These are phyloP conservation scores for Adiantum capillusveneris DNA, from an alignment of 75 land plant genomes.

Conservation along the genomic window DNA sequence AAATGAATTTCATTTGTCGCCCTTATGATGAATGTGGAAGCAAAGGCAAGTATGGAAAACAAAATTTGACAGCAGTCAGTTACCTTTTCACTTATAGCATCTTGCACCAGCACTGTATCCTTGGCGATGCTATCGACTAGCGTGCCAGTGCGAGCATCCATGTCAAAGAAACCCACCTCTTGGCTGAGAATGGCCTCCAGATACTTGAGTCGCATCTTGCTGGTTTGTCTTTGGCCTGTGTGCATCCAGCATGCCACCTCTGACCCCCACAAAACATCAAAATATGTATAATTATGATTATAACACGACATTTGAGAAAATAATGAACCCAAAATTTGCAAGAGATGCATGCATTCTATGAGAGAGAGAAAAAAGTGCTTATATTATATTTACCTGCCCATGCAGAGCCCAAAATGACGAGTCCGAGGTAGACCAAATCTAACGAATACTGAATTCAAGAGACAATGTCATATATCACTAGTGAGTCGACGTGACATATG, in stretches of 20 bases:
- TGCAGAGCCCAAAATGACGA: constrained; percentile 75
- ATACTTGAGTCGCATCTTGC: constrained; percentile 73
- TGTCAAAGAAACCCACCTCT: constrained; percentile 83
- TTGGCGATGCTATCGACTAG: constrained; percentile 69
- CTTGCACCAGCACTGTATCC: constrained; percentile 78
- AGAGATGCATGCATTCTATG: too few relatives aligned
- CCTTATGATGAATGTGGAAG: too few relatives aligned
- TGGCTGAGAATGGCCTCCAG: constrained; percentile 72
- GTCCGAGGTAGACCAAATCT: constrained; percentile 74
- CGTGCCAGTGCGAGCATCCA: constrained; percentile 65
- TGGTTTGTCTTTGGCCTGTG: constrained; percentile 90
- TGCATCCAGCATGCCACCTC: constrained; percentile 99
- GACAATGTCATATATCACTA: too few relatives aligned
- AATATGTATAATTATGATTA: too few relatives aligned
- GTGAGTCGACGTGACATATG: too few relatives aligned
- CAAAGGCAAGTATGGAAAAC: too few relatives aligned
- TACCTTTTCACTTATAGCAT: constrained; percentile 98
- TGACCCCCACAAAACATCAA: too few relatives aligned
- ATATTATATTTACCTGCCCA: constrained; percentile 84
- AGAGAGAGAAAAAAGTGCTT: too few relatives aligned
- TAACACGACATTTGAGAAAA: too few relatives aligned
- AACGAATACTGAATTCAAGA: constrained; percentile 81
- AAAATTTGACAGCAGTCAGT: too few relatives aligned
- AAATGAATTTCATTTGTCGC: too few relatives aligned
- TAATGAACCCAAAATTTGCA: too few relatives aligned